Evolutionary conservation across 768 basidiomycete species (phyloP).

Genomic region (Lyophyllum semitale): DNA sequence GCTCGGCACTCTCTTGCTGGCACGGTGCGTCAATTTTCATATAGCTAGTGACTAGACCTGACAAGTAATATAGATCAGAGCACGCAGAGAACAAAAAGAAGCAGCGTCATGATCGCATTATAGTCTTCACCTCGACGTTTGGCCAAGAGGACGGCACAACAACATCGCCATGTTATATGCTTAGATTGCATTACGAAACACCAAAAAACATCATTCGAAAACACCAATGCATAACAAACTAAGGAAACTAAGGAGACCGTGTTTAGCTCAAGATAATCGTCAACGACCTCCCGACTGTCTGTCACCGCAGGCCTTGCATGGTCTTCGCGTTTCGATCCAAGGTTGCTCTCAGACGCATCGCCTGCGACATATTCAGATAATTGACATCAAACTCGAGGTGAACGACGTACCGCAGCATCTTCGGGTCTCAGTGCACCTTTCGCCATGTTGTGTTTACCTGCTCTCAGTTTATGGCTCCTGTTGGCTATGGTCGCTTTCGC

Average conservation of each 20-base stretch:
- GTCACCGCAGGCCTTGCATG: slow-evolving; percentile 30
- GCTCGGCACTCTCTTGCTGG: slow-evolving; percentile 70
- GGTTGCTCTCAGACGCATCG: slow-evolving; percentile 65
- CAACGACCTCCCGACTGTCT: background rate
- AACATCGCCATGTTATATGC: slow-evolving; percentile 16
- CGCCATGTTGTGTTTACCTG: slow-evolving; percentile 86
- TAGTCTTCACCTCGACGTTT: slow-evolving; percentile 11
- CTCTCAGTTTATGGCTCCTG: slow-evolving; percentile 54
- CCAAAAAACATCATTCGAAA: slow-evolving; percentile 16
- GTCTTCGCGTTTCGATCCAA: slow-evolving; percentile 56
- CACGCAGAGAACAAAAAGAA: slow-evolving; percentile 61
- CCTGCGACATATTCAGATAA: slow-evolving; percentile 39
- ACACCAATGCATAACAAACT: slow-evolving; percentile 2
- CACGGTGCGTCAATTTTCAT: slow-evolving; percentile 53
- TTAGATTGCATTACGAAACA: slow-evolving; percentile 16
- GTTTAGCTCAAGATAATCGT: background rate
- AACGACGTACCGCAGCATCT: slow-evolving; percentile 69
- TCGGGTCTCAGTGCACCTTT: slow-evolving; percentile 82
- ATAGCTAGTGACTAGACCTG: background rate
- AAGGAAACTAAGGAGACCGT: background rate
- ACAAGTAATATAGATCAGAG: slow-evolving; percentile 53
- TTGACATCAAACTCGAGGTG: background rate
- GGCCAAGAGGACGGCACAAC: slow-evolving; percentile 7
- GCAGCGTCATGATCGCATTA: slow-evolving; percentile 36
- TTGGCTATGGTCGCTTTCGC: slow-evolving; percentile 39